Base-by-base conservation (phyloP, 2,329 filamentous ascomycete genomes). In the Talaromyces piceae region DNA sequence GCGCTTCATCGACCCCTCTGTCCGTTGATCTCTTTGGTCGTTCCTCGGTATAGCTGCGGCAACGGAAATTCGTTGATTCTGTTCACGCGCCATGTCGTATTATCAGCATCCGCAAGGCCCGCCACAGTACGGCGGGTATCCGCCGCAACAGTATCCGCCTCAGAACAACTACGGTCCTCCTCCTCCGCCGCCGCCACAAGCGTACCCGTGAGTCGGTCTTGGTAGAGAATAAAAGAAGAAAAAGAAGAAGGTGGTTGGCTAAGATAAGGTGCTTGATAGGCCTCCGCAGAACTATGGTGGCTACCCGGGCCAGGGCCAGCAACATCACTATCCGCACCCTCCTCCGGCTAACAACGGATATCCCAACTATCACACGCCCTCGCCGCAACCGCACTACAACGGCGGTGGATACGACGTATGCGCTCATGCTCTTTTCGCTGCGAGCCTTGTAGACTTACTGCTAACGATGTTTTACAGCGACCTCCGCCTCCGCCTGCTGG, bases 71-170 rank as follows among this genome's bases (percentile, higher is more conserved):
- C 28, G 11, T 30, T 7, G n/a, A 3, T 18, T 20, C 48, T 45
- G 31, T 26, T 54, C 26, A 33, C 45, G 31, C 45, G 60, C 58
- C 51, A 86, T 85, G 82, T 83, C 82, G 58, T 81, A 80, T 62
- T 85, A 83, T 65, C 80, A n/a, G n/a, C n/a, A 79, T 57, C 76
- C 76, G 62, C 71, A 74, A 64, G 76, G 76, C 50, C 73, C 77
- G 57, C 73, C 75, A 62, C 53, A 55, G 50, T 55, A 55, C 28
- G 53, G 50, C 44, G 76, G 76, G 56, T 79, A 79, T 60, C 75
- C 77, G 75, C 80, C 76, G 58, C 72, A 62, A 49, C 68, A 65
- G 57, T 63, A 67, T 48, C 60, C 61, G 44, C 50, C 63, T 54
- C 63, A 59, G 51, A 61, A 61, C 50, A 58, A 59, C 52, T 72